phyloP scores from a whole-genome alignment of 352 stramenopile genomes.

The Phytophthora litchii region DNA sequence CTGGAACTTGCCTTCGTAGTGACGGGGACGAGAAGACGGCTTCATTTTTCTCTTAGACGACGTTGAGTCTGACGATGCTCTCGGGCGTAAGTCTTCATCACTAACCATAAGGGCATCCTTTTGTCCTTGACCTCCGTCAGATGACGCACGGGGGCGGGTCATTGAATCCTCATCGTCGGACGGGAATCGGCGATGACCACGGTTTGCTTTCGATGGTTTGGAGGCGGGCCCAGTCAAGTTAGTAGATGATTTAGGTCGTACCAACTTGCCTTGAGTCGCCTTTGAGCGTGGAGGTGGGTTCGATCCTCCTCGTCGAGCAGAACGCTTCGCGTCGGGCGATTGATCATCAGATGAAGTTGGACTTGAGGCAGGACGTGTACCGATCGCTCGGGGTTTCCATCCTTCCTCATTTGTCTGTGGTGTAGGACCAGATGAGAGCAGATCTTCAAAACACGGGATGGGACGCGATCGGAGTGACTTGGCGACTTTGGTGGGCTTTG shows the following conservation, averaged over 20 bases:
- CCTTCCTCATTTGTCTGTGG: slow-evolving; percentile 13
- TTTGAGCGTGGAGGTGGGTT: slow-evolving; percentile 7
- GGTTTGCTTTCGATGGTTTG: slow-evolving; percentile 13
- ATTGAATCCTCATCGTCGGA: slow-evolving; percentile 11
- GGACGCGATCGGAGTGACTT: slow-evolving; percentile 25
- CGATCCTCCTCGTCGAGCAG: slow-evolving; percentile 8
- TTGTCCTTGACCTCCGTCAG: slow-evolving; percentile 9
- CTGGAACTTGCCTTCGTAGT: slow-evolving; percentile 52
- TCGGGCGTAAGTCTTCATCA: slow-evolving; percentile 18
- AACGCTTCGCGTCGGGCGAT: slow-evolving; percentile 2
- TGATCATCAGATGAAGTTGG: slow-evolving; percentile 22
- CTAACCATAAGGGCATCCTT: slow-evolving; percentile 6
- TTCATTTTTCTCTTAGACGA: slow-evolving; percentile 19
- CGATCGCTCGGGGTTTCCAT: slow-evolving; percentile 23
- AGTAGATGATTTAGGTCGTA: slow-evolving; percentile 18
- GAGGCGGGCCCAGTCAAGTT: slow-evolving; percentile 8
- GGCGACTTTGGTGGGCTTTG: slow-evolving; percentile 5
- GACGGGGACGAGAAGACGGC: slow-evolving; percentile 17
- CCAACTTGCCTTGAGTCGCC: slow-evolving; percentile 1
- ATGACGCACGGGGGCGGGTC: slow-evolving; percentile 21
- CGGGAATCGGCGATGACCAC: slow-evolving; percentile 8
- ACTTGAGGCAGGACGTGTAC: slow-evolving; percentile 19
- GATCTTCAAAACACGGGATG: slow-evolving; percentile 24
- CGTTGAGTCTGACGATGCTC: slow-evolving; percentile 24
- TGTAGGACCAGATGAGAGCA: slow-evolving; percentile 13